Conservation (phyloP, 1,139 yeast genomes). For the Protomyces gravidus region DNA sequence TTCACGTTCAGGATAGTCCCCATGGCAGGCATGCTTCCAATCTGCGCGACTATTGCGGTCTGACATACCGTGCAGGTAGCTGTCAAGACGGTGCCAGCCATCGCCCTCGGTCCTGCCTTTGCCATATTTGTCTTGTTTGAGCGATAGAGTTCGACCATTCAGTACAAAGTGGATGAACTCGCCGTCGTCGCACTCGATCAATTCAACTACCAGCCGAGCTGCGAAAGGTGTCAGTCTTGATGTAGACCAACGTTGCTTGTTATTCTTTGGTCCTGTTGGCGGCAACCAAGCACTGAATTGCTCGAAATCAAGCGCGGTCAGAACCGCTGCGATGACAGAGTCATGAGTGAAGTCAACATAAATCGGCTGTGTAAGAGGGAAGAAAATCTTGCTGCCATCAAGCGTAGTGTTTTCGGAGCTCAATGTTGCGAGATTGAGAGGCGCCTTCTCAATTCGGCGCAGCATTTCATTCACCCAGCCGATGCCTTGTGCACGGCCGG, state of each 20-base stretch:
- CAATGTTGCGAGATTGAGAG: slow-evolving; percentile 37
- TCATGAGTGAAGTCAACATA: slow-evolving; percentile 48
- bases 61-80: slow-evolving; percentile 12
- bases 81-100: slow-evolving; percentile 16
- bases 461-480: slow-evolving; percentile 45
- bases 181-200: slow-evolving; percentile 42
- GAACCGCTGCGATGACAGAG: slow-evolving; percentile 42
- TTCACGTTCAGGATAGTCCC: slow-evolving; percentile 1
- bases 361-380: slow-evolving; percentile 46
- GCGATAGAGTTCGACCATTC: slow-evolving; percentile 45
- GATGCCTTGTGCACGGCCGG: slow-evolving; percentile 45
- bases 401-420: slow-evolving; percentile 43
- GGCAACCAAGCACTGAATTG: slow-evolving; percentile 15
- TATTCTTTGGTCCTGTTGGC: slow-evolving; percentile 5
- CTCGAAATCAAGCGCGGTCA: slow-evolving; percentile 39
- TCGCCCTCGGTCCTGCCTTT: slow-evolving; percentile 5
- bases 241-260: slow-evolving; percentile 7
- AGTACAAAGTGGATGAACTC: slow-evolving; percentile 41
- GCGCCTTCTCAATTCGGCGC: slow-evolving; percentile 40
- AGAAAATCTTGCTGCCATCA: slow-evolving; percentile 37
- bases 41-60: slow-evolving; percentile 18
- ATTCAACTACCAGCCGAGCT: slow-evolving; percentile 44
- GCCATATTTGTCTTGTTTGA: slow-evolving; percentile 33
- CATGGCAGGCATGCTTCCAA: slow-evolving; percentile 18
- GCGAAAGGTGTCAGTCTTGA: slow-evolving; percentile 45